Percentiles rank a stretch among this genome's conserved stretches.
phyloP scores from a whole-genome alignment of 768 basidiomycete species.

The Tulasnella sp. region DNA sequence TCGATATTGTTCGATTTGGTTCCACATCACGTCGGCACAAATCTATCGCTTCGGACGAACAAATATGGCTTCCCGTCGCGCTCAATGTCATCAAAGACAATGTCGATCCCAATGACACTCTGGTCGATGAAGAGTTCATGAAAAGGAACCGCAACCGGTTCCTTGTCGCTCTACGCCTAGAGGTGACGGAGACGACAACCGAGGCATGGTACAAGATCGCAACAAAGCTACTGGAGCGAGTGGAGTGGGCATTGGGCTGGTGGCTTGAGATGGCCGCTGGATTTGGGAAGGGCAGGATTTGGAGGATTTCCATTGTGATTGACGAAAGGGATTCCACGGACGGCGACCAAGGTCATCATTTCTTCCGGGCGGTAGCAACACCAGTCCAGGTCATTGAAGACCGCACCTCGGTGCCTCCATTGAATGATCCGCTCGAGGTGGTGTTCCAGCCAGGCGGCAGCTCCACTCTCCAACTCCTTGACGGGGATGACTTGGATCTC shows the following conservation, averaged over 20 bases:
- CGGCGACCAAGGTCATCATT: neutral
- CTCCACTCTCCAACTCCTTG: neutral
- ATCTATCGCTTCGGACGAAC: neutral
- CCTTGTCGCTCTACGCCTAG: neutral
- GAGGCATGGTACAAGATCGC: neutral
- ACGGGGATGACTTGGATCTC: neutral
- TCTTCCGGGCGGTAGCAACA: neutral
- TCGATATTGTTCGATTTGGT: neutral
- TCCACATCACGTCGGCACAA: neutral
- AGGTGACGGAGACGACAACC: neutral
- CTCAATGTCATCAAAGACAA: neutral
- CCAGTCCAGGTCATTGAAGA: neutral
- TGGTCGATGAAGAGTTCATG: neutral
- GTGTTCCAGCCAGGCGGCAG: neutral
- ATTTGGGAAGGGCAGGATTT: neutral
- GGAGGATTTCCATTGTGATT: neutral
- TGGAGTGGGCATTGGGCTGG: neutral
- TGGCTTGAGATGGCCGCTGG: neutral
- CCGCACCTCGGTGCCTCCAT: neutral
- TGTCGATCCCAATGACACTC: neutral
- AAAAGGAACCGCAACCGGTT: neutral
- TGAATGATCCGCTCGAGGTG: neutral
- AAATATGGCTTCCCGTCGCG: neutral
- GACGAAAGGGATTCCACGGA: neutral
- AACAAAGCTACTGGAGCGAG: neutral